These are phyloP conservation scores for Cladophialophora psammophila DNA, from an alignment of 2,329 filamentous ascomycete species.

Conservation along the genomic window DNA sequence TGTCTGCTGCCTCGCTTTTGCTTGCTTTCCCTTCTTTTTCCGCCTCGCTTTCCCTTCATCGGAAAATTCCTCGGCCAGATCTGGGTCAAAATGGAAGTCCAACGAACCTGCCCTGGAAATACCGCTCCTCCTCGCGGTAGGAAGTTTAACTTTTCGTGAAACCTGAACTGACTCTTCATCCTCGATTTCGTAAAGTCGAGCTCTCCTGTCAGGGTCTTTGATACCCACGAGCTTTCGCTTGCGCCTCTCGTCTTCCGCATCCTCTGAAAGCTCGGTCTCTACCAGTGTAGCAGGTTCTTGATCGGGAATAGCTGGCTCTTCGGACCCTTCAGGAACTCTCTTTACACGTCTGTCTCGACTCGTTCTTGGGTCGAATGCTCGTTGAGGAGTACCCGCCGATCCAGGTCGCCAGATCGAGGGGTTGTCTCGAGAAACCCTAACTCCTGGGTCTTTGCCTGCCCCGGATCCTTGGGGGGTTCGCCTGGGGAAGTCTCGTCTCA, in stretches of 20 bases:
- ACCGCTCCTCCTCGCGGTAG: constrained; percentile 16
- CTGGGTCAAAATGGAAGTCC: constrained; percentile 41
- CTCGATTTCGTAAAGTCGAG: constrained; percentile 35
- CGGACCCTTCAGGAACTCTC: background rate
- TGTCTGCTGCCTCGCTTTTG: constrained; percentile 51
- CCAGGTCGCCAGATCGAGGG: constrained; percentile 10
- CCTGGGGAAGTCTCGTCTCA: background rate
- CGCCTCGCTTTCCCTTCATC: constrained; percentile 40
- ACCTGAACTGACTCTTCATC: constrained; percentile 20
- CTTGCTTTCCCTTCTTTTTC: constrained; percentile 46
- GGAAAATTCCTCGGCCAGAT: constrained; percentile 48
- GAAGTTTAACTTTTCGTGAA: constrained; percentile 6
- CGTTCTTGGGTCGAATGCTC: background rate
- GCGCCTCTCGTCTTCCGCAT: constrained; percentile 15
- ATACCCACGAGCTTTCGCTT: constrained; percentile 9
- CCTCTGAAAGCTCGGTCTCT: constrained; percentile 49
- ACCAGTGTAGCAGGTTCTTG: background rate
- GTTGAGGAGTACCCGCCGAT: background rate
- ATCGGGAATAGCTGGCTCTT: background rate
- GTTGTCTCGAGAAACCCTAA: background rate
- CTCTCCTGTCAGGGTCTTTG: constrained; percentile 31
- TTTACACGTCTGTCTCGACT: constrained; percentile 2
- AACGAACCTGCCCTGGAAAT: constrained; percentile 17
- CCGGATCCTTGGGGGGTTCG: background rate
- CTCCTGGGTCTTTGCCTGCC: background rate